Conservation (phyloP, 805 yeast genomes). For the Candida ovalis region DNA sequence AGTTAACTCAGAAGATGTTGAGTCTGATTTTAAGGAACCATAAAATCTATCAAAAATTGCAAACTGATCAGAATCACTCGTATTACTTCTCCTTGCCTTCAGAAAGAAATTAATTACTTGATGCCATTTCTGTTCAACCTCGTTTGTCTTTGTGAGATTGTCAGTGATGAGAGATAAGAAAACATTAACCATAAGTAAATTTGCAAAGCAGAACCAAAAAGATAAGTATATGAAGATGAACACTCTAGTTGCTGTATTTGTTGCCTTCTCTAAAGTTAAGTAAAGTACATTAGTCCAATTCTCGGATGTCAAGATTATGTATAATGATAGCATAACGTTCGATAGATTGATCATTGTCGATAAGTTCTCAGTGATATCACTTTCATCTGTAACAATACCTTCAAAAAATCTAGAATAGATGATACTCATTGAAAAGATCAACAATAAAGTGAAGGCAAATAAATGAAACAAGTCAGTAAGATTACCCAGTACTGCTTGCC, state of each 20-base stretch:
- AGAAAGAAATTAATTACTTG: slow-evolving; percentile 15
- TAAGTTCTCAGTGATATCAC: slow-evolving; percentile 35
- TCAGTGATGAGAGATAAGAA: slow-evolving; percentile 85
- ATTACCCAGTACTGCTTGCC: slow-evolving; percentile 66
- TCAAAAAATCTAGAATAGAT: slow-evolving; percentile 65
- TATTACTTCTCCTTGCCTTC: slow-evolving; percentile 1
- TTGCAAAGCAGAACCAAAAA: slow-evolving; percentile 73
- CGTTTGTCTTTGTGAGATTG: slow-evolving; percentile 43
- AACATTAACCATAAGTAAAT: slow-evolving; percentile 68
- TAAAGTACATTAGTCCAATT: slow-evolving; percentile 80
- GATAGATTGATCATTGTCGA: slow-evolving; percentile 64
- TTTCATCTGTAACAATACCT: slow-evolving; percentile 52
- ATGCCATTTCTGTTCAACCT: slow-evolving; percentile 11
- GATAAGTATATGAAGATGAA: slow-evolving; percentile 59
- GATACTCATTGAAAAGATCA: slow-evolving; percentile 55
- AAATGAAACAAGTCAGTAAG: slow-evolving; percentile 59
- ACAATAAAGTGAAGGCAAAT: slow-evolving; percentile 63
- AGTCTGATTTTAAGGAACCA: not conserved
- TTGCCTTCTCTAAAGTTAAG: slow-evolving; percentile 45
- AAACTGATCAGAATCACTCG: not conserved
- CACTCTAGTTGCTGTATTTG: slow-evolving; percentile 43
- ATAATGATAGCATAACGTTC: slow-evolving; percentile 63
- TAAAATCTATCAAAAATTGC: slow-evolving; percentile 5
- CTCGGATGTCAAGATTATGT: slow-evolving; percentile 79
- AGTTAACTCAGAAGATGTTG: not conserved